phyloP scores from a whole-genome alignment of 345 rosid genomes.

The Citrus reticulata region DNA sequence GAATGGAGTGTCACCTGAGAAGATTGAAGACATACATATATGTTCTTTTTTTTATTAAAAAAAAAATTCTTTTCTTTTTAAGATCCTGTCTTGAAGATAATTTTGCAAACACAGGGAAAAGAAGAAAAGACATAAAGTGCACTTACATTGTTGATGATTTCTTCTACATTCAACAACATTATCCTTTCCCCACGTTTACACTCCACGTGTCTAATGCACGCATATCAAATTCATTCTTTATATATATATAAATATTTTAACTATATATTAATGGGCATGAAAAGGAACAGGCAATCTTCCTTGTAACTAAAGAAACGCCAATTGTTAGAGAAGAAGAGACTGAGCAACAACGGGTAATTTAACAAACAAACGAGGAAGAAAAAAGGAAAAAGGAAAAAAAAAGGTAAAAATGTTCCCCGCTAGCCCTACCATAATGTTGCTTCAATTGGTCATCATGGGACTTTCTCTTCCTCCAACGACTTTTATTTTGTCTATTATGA shows the following conservation, averaged over 20 bases:
- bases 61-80: constrained; percentile 11
- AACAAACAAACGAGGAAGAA: neutral
- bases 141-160: neutral
- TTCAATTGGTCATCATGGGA: constrained; percentile 14
- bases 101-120: constrained; percentile 52
- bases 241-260: neutral
- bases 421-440: constrained; percentile 44
- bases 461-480: constrained; percentile 44
- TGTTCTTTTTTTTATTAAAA: too few relatives aligned
- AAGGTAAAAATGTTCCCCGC: constrained; percentile 47
- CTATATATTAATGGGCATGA: constrained; percentile 1
- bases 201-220: constrained; percentile 23
- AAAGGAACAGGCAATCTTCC: constrained; percentile 45
- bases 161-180: neutral
- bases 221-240: neutral
- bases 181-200: constrained; percentile 34
- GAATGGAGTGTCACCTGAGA: constrained; percentile 7
- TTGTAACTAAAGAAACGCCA: constrained; percentile 45
- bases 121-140: constrained; percentile 23
- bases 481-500: constrained; percentile 4
- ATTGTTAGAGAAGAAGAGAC: neutral
- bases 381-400: neutral
- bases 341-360: neutral
- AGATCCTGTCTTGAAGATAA: constrained; percentile 36
- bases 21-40: neutral